A percentile compares a stretch with the other conserved stretches of the same genome.
Evolutionary conservation across 257 asterid species (phyloP).

Genomic region (Galeopsis tetrahit): DNA sequence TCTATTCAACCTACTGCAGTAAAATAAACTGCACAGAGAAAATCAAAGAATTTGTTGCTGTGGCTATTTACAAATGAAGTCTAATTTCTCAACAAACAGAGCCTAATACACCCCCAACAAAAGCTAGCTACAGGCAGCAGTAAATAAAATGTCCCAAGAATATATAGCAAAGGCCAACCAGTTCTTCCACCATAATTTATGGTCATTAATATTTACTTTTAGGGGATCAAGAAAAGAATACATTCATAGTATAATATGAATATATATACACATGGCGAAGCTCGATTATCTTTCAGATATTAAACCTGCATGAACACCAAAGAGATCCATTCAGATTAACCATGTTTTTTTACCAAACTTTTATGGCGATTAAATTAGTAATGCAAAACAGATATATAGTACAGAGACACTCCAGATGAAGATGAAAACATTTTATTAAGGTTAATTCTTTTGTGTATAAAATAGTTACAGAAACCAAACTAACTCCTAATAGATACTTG

Average conservation of each 20-base stretch:
- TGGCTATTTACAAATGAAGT: constrained; percentile 21
- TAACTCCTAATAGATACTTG: constrained; percentile 45
- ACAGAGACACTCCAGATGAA: constrained; percentile 22
- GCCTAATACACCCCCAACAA: constrained; percentile 25
- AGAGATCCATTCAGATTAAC: constrained; percentile 67
- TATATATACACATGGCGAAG: constrained; percentile 65
- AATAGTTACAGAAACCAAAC: constrained; percentile 41
- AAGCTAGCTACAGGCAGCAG: constrained; percentile 31
- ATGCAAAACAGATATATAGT: constrained; percentile 10
- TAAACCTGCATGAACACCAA: constrained; percentile 89
- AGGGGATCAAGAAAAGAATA: constrained; percentile 36
- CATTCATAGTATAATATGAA: constrained; percentile 49
- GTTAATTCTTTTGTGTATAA: constrained; percentile 27
- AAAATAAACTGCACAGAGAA: constrained; percentile 1
- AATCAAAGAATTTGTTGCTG: constrained; percentile 17
- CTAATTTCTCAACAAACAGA: constrained; percentile 23
- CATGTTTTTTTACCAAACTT: constrained; percentile 26
- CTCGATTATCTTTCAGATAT: constrained; percentile 66
- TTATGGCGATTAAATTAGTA: constrained; percentile 16
- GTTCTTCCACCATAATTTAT: constrained; percentile 34
- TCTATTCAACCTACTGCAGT: constrained; percentile 2
- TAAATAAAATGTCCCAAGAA: constrained; percentile 11
- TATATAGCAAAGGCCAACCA: constrained; percentile 26
- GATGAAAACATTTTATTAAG: constrained; percentile 34
- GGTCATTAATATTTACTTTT: constrained; percentile 32